A percentile compares a stretch with the other conserved stretches of the same genome.
phyloP scores from a whole-genome alignment of 2,329 filamentous ascomycete species.

The Fusarium camptoceras region DNA sequence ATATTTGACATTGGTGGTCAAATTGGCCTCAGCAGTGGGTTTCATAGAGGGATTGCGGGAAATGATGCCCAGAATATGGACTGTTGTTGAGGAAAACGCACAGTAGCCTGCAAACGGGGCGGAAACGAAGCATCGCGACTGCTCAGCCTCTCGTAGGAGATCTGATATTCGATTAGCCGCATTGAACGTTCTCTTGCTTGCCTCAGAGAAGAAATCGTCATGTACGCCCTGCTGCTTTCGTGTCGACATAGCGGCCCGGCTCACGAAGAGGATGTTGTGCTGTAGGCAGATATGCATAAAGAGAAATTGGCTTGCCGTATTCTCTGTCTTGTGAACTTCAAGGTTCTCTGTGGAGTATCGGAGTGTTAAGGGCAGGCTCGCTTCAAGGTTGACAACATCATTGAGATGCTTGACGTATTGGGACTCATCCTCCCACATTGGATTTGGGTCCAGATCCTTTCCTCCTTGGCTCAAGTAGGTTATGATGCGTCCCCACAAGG shows the following conservation, averaged over 20 bases:
- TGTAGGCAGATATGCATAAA: conserved; percentile 92
- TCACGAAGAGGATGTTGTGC: conserved; percentile 90
- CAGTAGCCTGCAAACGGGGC: conserved; percentile 96
- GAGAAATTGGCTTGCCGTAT: conserved; percentile 89
- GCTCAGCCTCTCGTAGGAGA: conserved; percentile 82
- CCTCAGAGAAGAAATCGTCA: conserved; percentile 79
- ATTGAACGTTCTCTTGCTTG: conserved; percentile 79
- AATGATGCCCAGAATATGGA: conserved; percentile 94
- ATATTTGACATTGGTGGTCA: conserved; percentile 89
- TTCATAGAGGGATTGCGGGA: conserved; percentile 84
- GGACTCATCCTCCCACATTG: conserved; percentile 87
- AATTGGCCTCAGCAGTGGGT: conserved; percentile 81
- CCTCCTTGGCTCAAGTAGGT: conserved; percentile 92
- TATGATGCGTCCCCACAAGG: conserved; percentile 90
- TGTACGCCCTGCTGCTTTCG: conserved; percentile 78
- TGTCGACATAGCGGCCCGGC: conserved; percentile 84
- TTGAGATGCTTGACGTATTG: conserved; percentile 77
- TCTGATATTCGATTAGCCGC: conserved; percentile 90
- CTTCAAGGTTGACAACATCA: conserved; percentile 77
- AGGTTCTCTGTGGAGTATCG: conserved; percentile 85
- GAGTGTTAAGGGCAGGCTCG: conserved; percentile 76
- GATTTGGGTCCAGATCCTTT: conserved; percentile 78
- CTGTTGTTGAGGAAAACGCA: conserved; percentile 90
- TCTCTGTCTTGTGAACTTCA: conserved; percentile 83
- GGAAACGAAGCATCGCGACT: conserved; percentile 75